A percentile compares a stretch with the other conserved stretches of the same genome.
These are phyloP conservation scores for Eucalyptus caleyi DNA, from an alignment of 345 rosid genomes.

Conservation along the genomic window DNA sequence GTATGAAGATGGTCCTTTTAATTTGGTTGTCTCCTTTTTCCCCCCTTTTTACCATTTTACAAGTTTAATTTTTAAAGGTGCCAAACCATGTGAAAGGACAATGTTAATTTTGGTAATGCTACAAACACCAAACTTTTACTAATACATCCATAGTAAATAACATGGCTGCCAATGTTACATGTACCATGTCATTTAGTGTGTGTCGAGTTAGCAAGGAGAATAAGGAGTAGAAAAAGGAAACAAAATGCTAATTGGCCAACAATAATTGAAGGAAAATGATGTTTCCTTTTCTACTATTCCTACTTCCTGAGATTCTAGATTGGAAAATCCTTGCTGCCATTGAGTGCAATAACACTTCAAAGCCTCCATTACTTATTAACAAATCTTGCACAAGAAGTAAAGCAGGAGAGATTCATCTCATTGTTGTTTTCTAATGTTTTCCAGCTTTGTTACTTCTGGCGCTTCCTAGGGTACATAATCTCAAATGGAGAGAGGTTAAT, in stretches of 20 bases:
- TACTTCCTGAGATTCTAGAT: not conserved
- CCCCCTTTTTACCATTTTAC: not conserved
- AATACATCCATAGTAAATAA: not conserved
- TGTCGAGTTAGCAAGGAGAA: not conserved
- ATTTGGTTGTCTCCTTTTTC: not conserved
- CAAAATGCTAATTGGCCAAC: not conserved
- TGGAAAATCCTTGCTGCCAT: not conserved
- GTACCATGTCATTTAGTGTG: not conserved
- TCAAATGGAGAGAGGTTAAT: not conserved
- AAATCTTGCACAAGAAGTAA: not conserved
- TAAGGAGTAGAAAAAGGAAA: not conserved
- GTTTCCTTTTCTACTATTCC: not conserved
- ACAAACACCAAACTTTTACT: not conserved
- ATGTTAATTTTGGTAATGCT: not conserved
- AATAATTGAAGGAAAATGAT: not conserved
- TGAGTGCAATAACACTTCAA: not conserved
- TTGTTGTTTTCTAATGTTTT: not conserved
- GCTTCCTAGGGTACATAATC: not conserved
- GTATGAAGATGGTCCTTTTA: not conserved
- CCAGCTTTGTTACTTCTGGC: not conserved
- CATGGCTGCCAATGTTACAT: not conserved
- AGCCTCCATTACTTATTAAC: not conserved
- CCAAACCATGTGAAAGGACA: not conserved
- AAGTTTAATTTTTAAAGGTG: not conserved
- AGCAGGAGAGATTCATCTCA: not conserved